These are phyloP conservation scores for Dorcoceras hygrometricum DNA, from an alignment of 257 asterid genomes.

Conservation along the genomic window DNA sequence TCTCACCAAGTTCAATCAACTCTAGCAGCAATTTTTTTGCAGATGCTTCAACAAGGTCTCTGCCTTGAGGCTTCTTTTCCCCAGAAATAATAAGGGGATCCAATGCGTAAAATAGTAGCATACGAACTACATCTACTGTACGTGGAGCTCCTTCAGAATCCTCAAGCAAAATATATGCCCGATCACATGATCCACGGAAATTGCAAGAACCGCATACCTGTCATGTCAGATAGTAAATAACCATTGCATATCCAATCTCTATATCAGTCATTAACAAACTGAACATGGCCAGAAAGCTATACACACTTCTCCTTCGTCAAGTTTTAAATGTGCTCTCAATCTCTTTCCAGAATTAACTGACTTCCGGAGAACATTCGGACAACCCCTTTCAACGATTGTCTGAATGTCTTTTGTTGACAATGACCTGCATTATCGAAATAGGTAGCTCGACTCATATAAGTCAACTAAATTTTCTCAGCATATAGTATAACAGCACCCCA, in stretches of 20 bases:
- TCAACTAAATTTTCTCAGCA: neutral
- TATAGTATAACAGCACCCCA: neutral
- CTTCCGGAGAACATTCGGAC: conserved; percentile 76
- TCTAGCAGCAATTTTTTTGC: conserved; percentile 66
- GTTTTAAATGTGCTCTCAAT: conserved; percentile 67
- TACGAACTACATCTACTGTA: conserved; percentile 76
- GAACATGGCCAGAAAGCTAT: conserved; percentile 1
- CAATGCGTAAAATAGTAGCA: conserved; percentile 61
- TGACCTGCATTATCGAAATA: conserved; percentile 46
- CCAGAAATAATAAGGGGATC: conserved; percentile 59
- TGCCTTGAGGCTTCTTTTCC: conserved; percentile 48
- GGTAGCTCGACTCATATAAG: conserved; percentile 7
- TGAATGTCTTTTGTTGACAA: conserved; percentile 62
- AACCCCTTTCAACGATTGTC: conserved; percentile 69
- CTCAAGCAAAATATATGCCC: conserved; percentile 58
- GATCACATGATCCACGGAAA: conserved; percentile 86
- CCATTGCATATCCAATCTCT: neutral
- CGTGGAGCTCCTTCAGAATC: conserved; percentile 69
- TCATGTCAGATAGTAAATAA: conserved; percentile 12
- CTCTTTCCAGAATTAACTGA: conserved; percentile 84
- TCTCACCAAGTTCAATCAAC: conserved; percentile 72
- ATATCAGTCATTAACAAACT: conserved; percentile 12
- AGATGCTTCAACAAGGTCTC: conserved; percentile 62
- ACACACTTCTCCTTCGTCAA: conserved; percentile 82
- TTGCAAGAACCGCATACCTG: conserved; percentile 83